Percentiles rank a stretch among this genome's conserved stretches.
Conservation (phyloP, 129 eudicot genomes). For the Silybum marianum region DNA sequence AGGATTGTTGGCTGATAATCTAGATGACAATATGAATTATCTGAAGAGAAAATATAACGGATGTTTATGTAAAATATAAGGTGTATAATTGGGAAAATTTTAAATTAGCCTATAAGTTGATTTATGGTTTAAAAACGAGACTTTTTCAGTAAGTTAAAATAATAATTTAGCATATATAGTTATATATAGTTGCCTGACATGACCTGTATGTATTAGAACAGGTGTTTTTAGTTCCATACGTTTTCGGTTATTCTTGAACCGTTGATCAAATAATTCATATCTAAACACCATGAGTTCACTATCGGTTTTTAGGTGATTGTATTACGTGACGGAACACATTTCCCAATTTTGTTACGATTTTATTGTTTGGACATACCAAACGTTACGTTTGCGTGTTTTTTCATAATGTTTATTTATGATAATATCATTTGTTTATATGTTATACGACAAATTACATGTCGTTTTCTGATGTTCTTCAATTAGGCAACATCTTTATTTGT, state of each 20-base stretch:
- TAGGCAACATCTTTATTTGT: constrained; percentile 10
- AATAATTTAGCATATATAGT: background rate
- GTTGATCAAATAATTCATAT: background rate
- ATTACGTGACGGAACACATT: constrained; percentile 14
- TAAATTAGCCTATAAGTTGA: background rate
- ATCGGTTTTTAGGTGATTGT: background rate
- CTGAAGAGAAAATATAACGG: background rate
- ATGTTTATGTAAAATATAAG: background rate
- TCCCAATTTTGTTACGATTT: constrained; percentile 24
- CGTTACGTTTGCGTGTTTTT: constrained; percentile 30
- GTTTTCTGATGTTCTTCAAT: constrained; percentile 14
- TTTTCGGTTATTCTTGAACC: background rate
- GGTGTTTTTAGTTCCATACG: background rate
- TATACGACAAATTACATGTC: constrained; percentile 25
- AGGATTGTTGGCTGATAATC: background rate
- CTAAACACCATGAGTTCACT: background rate
- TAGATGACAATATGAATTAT: background rate
- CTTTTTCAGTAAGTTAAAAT: background rate
- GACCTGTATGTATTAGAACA: background rate
- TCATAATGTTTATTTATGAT: constrained; percentile 16
- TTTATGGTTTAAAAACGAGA: background rate
- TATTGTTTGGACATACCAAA: constrained; percentile 10
- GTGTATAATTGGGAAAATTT: background rate
- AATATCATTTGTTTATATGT: constrained; percentile 10
- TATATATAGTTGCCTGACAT: background rate